Base-by-base conservation (phyloP, 176 grass and related monocot genomes). In the Triticum timopheevii region DNA sequence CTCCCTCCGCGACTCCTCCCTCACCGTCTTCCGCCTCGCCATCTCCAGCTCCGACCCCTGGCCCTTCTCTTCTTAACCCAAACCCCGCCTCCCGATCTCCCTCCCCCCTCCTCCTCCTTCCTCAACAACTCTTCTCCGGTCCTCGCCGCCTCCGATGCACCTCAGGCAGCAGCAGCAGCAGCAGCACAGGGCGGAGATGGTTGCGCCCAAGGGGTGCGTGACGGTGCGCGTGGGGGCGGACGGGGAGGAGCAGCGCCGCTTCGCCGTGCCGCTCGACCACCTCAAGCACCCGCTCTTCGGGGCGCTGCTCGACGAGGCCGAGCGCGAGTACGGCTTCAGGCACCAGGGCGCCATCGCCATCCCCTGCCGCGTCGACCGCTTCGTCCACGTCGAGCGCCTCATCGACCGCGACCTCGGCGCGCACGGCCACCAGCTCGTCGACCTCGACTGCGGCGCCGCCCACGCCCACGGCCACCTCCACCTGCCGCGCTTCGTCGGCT, bases 221-320 rank as follows among this genome's bases (percentile, higher is more conserved):
- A 88, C 87, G 85, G 84, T 99, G 24, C 73, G 82, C 47, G 97
- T 99, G 13, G 94, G 97, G 2, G 81, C 47, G 3, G 92, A 94
- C 1, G 97, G 92, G 35, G 97, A 96, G 83, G 82, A 96, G 83
- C 92, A 80, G 87, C 85, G 86, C 54, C 86, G 92, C 1, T 96
- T 96, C 71, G 92, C 95, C 6, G 94, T 99, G 5, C 97, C 94
- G 79, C 88, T 99, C 9, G 87, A 30, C 10, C 90, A 94, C 90
- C 89, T 99, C 69, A 89, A 81, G 68, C 97, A 99, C 91, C 97
- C 94, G 76, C 89, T 99, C 22, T 99, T 99, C 92, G 77, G 78
- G 25, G 80, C 84, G 23, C 89, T 99, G 61, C 85, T 99, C 27
- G 85, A 94, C 1, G 90, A 87, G 87, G 97, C 97, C 19, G 90